Base-by-base conservation (phyloP, 257 asterid genomes). In the Solanum bukasovii region DNA sequence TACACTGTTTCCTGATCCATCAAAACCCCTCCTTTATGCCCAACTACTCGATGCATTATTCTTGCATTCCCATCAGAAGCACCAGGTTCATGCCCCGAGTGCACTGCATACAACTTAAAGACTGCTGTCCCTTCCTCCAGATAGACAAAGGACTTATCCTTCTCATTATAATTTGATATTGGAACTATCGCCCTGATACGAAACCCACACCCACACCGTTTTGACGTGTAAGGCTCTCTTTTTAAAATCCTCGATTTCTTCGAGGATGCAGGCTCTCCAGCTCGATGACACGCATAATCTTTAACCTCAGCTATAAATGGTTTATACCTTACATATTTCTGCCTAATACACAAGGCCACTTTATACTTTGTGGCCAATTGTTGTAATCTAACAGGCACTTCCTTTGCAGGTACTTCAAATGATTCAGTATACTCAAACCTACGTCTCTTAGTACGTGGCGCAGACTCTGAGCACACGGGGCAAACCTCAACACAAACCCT, bases 241-340 rank as follows among this genome's bases (percentile, higher is more conserved):
- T 97, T 97, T 83, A 94, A 91, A 82, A 94, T 90, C 86, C 91
- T 89, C 0, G 99, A 90, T 85, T 95, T 95, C 90, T 96, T 97
- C 2, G 96, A 86, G 81, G 98, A 94, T 10, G 95, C 98, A 5
- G 98, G 99, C 93, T 94, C 98, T 3, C 99, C 99, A 1, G 99
- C 99, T 87, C 99, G 93, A 70, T 97, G 99, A 88, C 99, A 97
- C 18, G 99, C 98, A 52, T 97, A 97, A 92, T 97, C 99, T 92
- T 97, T 97, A 72, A 96, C 99, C 93, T 97, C 99, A 2, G 99
- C 99, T 98, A 96, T 96, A 92, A 95, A 95, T 85, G 99, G 99
- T 91, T 97, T 97, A 90, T 96, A 97, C 95, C 98, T 91, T 88
- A 97, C 94, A 87, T 97, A 97, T 88, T 95, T 97, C 90, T 97